A percentile compares a stretch with the other conserved stretches of the same genome.
phyloP scores from a whole-genome alignment of 2,329 filamentous ascomycete genomes.

The Salinomyces thailandicus region DNA sequence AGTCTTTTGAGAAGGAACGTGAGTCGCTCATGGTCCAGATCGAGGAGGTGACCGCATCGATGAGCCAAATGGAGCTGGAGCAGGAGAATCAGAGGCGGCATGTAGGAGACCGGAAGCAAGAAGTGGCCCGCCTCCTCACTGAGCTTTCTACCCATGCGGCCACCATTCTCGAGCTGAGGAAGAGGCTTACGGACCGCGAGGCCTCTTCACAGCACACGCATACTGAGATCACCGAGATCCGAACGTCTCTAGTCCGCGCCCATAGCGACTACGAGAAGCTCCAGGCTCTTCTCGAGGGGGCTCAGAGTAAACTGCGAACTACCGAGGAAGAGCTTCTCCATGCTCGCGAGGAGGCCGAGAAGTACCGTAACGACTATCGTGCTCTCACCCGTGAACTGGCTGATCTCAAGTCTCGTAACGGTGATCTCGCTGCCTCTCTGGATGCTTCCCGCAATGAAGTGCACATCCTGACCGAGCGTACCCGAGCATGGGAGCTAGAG shows the following conservation, averaged over 20 bases:
- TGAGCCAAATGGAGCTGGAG: conserved; percentile 17
- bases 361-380: conserved; percentile 18
- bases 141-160: conserved; percentile 19
- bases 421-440: conserved; percentile 16
- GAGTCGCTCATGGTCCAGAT: conserved; percentile 22
- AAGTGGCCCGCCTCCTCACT: conserved; percentile 22
- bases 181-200: conserved; percentile 21
- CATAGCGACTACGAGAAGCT: conserved; percentile 19
- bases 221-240: conserved; percentile 16
- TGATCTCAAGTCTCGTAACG: conserved; percentile 18
- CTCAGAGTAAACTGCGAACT: conserved; percentile 12
- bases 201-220: conserved; percentile 17
- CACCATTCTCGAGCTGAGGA: conserved; percentile 17
- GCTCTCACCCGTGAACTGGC: conserved; percentile 20
- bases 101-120: conserved; percentile 19
- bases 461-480: conserved; percentile 15
- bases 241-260: conserved; percentile 12
- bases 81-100: conserved; percentile 18
- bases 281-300: conserved; percentile 16
- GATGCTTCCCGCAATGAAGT: conserved; percentile 20
- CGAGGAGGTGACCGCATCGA: conserved; percentile 19
- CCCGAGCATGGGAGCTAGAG: conserved; percentile 19
- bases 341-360: conserved; percentile 19
- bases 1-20: conserved; percentile 19
- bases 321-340: conserved; percentile 19